Base-by-base conservation (phyloP, 441 rosid genomes). In the Viola pubescens region DNA sequence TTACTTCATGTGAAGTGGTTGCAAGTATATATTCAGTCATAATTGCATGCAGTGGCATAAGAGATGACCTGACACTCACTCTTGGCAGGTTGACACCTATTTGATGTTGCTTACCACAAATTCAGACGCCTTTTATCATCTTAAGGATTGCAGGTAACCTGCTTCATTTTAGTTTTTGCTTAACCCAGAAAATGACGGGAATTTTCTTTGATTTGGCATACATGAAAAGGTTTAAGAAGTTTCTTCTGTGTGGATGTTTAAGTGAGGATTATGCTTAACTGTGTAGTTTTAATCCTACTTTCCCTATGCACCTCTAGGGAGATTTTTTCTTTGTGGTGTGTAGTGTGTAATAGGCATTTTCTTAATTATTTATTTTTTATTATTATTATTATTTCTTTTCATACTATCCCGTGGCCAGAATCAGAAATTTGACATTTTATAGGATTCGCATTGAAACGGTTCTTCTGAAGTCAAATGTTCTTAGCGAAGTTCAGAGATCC, bases 111-210 rank as follows among this genome's bases (percentile, higher is more conserved):
- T 94, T 61, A 88, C 97, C n/a, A 90, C 99, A 56, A 83, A 96
- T 64, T 94, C 97, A n/a, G 95, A 90, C 66, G 95, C 99, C 65
- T 94, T 90, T 74, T 79, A 80, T 79, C 99, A 90, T 79, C 95
- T 94, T 10, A 90, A 94, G 76, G 99, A 94, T 77, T 90, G 99
- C 84, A 84, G 97, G 97, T 88, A 79, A 67, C 48, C 16, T 43
- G 46, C 3, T 12, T 54, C 26, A 9, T 48, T 4, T 38, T 40
- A 43, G 10, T 45, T 7, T 11, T 5, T 9, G 4, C 8, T 26
- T 26, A 26, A 26, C 46, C 10, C 10, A 6, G 46, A 9, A 43
- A 43, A 6, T 43, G 46, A 43, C 7, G 4, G 10, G 46, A 6
- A 6, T 43, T 6, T 43, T 43, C 7, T 43, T 43, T 43, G 46